Base-by-base conservation (phyloP, 2,329 filamentous ascomycete genomes). In the Neoascochyta sp. region DNA sequence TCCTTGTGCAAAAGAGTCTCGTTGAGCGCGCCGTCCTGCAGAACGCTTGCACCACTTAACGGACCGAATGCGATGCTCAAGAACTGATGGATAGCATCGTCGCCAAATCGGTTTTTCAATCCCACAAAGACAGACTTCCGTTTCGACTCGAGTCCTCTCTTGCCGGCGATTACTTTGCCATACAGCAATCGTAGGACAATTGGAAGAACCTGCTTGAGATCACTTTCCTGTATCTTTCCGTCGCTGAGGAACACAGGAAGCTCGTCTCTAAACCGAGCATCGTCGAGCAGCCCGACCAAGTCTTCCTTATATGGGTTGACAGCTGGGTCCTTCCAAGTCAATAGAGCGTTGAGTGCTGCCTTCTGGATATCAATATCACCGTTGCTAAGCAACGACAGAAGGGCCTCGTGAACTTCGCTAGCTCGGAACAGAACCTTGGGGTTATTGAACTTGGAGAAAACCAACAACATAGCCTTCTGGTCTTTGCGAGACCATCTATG, bases 361-460 rank as follows among this genome's bases (percentile, higher is more conserved):
- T 83, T 90, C 60, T 98, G 92, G 10, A 95, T 78, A 45, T 95
- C 90, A 3, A 81, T 74, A 54, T 98, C 92, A 50, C 92, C 92
- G 55, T 95, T 95, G 23, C 81, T 78, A 44, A 95, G 70, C 13
- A 95, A 72, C 17, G 75, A 71, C 11, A 95, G 68, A 14, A 96
- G 69, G 10, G 86, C 80, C 6, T 76, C 66, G 50, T 89, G 85
- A 0, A 95, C 89, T 32, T 86, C 80, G 7, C 78, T 70, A 17
- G 83, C 76, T 51, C 80, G 83, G 62, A 80, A 96, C 4, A 98
- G 68, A 1, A 88, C 87, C 50, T 75, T 84, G 0, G 92, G 87
- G 54, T 98, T 98, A 27, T 75, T 69, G 54, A 96, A 96, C 41
- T 88, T 80, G 0, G 84, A 76, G 54, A 98, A 88, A 5, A 98